A percentile compares a stretch with the other conserved stretches of the same genome.
phyloP scores from a whole-genome alignment of 306 rosid genomes.

The Cajanus cajan region DNA sequence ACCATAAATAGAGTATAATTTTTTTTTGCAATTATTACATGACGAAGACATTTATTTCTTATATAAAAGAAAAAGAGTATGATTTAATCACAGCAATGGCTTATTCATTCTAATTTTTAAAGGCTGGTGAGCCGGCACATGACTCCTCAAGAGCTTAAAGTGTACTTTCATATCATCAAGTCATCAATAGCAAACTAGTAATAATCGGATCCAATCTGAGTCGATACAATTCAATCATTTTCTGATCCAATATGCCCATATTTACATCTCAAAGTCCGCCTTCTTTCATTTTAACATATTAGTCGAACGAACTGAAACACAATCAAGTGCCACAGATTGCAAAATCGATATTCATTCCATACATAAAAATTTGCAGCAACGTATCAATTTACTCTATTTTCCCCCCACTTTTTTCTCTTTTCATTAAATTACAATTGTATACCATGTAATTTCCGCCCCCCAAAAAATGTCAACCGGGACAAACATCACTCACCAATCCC shows the following conservation, averaged over 20 bases:
- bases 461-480: slow-evolving; percentile 52
- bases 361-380: slow-evolving; percentile 29
- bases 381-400: slow-evolving; percentile 34
- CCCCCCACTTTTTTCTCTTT: slow-evolving; percentile 26
- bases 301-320: neutral
- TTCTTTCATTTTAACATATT: neutral
- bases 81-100: too few relatives aligned
- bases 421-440: slow-evolving; percentile 78
- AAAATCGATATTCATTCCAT: slow-evolving; percentile 38
- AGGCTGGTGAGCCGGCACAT: too few relatives aligned
- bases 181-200: neutral
- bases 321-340: neutral
- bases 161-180: neutral
- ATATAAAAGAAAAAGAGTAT: too few relatives aligned
- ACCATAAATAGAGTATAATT: too few relatives aligned
- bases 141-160: too few relatives aligned
- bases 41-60: too few relatives aligned
- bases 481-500: slow-evolving; percentile 63
- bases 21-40: too few relatives aligned
- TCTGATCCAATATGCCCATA: neutral
- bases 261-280: neutral
- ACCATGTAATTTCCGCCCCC: slow-evolving; percentile 56
- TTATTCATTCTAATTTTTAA: too few relatives aligned
- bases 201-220: neutral
- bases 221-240: neutral